Evolutionary conservation across 2,329 filamentous ascomycete genomes (phyloP), one percentile per base, ranked within the genome.

Genomic region (Arthrobotrys musiformis): DNA sequence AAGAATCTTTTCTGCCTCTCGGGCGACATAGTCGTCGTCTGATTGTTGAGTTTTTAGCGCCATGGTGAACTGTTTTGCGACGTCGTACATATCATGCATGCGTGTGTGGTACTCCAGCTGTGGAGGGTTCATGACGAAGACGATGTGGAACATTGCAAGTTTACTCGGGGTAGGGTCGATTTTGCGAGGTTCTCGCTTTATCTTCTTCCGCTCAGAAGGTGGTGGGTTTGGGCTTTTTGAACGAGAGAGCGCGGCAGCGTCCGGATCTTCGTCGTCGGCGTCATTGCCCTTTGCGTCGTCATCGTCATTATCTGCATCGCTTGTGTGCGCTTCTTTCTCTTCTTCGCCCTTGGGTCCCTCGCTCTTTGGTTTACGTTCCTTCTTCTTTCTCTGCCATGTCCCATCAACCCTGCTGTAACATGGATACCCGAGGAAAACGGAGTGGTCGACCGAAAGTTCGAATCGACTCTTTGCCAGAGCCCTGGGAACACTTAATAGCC

Each of bases 31-130:
- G 80, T 94, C 91, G 70, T 90, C 92, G 76, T 92, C 91, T 79
- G 94, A 91, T 84, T 99, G 94, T 82, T 94, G 94, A 84, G 94
- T 95, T 82, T 95, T 96, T 82, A 97, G 89, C 2, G 92, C 93
- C 85, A 94, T 97, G 82, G 93, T 94, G 81, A 97, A 90, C 84
- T 96, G 96, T 83, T 94, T 95, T 79, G 94, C 91, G 42, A 98
- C 91, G 66, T 92, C 88, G 83, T 97, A 97, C 82, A 97, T 90
- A 79, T 96, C 92, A 48, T 91, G 88, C 52, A 96, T 86, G 11
- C 88, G 86, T 81, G 86, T 86, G 70, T 92, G 91, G 79, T 91
- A 90, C 82, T 97, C 92, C 70, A 94, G 86, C 63, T 90, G 89
- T 60, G 90, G 91, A 2, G 93, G 92, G 79, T 93, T 91, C 79